These are phyloP conservation scores for Ulota crispa DNA, from an alignment of 225 moss, liverwort and hornwort genomes.

Conservation along the genomic window DNA sequence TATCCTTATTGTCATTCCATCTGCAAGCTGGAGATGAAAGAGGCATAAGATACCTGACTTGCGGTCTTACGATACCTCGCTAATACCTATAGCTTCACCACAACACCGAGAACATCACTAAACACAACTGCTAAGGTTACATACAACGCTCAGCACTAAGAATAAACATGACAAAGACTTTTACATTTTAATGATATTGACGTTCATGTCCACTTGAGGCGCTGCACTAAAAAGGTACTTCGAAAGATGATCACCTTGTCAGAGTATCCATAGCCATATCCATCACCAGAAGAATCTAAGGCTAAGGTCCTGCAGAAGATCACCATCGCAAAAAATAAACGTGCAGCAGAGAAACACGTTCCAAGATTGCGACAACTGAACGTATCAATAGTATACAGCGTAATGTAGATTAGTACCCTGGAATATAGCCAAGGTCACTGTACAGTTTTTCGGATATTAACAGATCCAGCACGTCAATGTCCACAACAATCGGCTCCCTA, in stretches of 20 bases:
- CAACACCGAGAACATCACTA: not conserved
- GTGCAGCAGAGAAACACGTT: not conserved
- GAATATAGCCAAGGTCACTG: conserved; percentile 56
- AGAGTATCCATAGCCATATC: conserved; percentile 82
- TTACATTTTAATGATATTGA: not conserved
- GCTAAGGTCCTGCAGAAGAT: conserved; percentile 57
- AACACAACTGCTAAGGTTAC: not conserved
- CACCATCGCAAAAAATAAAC: not conserved
- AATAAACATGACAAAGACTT: not conserved
- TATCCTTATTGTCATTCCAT: conserved; percentile 92
- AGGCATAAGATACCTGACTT: conserved; percentile 15
- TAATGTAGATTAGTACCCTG: conserved; percentile 48
- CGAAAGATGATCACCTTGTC: conserved; percentile 70
- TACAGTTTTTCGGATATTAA: conserved; percentile 75
- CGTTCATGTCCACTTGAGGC: not conserved
- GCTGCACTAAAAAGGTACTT: conserved; percentile 4
- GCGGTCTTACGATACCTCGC: not conserved
- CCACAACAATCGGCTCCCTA: conserved; percentile 83
- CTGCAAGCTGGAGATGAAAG: conserved; percentile 72
- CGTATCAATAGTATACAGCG: not conserved
- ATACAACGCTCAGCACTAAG: not conserved
- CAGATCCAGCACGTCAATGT: conserved; percentile 85
- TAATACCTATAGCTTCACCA: not conserved
- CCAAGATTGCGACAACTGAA: conserved; percentile 2
- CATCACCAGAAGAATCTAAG: conserved; percentile 41